Evolutionary conservation across 2,329 filamentous ascomycete genomes (phyloP).

Genomic region (Colletotrichum orbiculare): DNA sequence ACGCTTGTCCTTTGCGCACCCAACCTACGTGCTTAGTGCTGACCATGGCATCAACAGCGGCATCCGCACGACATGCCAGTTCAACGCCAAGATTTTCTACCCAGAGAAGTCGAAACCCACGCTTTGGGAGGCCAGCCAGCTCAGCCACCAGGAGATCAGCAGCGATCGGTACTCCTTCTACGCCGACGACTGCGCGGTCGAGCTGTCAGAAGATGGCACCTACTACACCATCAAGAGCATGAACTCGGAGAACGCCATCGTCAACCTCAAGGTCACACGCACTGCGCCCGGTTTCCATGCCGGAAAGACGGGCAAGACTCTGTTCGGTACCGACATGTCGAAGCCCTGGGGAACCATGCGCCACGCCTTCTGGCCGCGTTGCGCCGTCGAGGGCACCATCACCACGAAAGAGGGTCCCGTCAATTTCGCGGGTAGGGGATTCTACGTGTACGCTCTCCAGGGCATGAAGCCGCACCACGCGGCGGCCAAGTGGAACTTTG

Average conservation of each 20-base stretch:
- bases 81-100: constrained; percentile 94
- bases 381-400: constrained; percentile 83
- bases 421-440: constrained; percentile 81
- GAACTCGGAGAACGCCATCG: constrained; percentile 81
- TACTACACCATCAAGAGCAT: constrained; percentile 91
- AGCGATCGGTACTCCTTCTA: constrained; percentile 86
- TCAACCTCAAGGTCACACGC: constrained; percentile 86
- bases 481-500: constrained; percentile 92
- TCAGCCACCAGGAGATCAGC: constrained; percentile 85
- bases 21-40: constrained; percentile 30
- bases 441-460: constrained; percentile 89
- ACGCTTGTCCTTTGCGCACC: constrained; percentile 49
- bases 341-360: constrained; percentile 94
- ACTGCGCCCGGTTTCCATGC: constrained; percentile 83
- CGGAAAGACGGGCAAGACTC: constrained; percentile 84
- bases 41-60: constrained; percentile 66
- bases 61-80: constrained; percentile 89
- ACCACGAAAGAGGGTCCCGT: constrained; percentile 84
- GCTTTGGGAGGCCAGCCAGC: constrained; percentile 85
- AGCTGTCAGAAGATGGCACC: constrained; percentile 85
- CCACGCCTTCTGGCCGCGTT: constrained; percentile 95
- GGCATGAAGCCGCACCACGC: constrained; percentile 99
- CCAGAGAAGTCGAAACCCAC: constrained; percentile 76
- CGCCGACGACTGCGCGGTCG: constrained; percentile 85
- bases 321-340: constrained; percentile 85